These are phyloP conservation scores for Pulveroboletus ravenelii DNA, from an alignment of 768 basidiomycete species.

Conservation along the genomic window DNA sequence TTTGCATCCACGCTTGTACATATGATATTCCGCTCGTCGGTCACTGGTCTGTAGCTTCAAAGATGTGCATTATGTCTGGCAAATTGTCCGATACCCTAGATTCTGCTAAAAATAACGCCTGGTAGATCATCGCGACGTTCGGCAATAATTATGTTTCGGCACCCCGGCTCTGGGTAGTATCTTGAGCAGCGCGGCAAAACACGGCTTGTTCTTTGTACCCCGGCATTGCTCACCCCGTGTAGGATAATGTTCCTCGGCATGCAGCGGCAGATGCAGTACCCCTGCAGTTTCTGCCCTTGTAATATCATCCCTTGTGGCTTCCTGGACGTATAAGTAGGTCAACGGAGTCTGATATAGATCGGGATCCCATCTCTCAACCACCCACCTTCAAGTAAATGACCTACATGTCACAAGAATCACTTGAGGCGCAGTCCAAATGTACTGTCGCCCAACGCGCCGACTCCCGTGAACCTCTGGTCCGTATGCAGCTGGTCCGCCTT, in stretches of 20 bases:
- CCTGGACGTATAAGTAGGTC: slow-evolving; percentile 14
- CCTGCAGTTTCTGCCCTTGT: slow-evolving; percentile 2
- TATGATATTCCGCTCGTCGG: neutral
- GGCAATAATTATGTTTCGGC: neutral
- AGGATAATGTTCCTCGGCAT: slow-evolving; percentile 16
- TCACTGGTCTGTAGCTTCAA: neutral
- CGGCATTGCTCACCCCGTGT: neutral
- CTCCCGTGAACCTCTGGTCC: neutral
- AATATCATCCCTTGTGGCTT: slow-evolving; percentile 3
- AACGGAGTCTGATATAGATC: slow-evolving; percentile 1
- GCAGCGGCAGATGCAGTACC: slow-evolving; percentile 1
- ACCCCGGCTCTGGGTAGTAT: neutral
- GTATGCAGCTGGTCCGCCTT: neutral
- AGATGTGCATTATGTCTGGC: neutral
- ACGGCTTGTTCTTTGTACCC: slow-evolving; percentile 1
- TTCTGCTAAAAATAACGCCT: neutral
- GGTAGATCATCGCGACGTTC: neutral
- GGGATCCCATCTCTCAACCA: neutral
- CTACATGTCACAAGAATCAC: slow-evolving; percentile 4
- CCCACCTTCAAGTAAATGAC: neutral
- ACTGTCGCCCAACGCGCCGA: neutral
- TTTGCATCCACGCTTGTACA: neutral
- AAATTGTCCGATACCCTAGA: neutral
- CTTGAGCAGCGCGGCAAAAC: neutral
- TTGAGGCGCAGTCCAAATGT: neutral